A percentile compares a stretch with the other conserved stretches of the same genome.
Conservation (phyloP, 768 basidiomycete genomes). For the Rhodotorula graminis region DNA sequence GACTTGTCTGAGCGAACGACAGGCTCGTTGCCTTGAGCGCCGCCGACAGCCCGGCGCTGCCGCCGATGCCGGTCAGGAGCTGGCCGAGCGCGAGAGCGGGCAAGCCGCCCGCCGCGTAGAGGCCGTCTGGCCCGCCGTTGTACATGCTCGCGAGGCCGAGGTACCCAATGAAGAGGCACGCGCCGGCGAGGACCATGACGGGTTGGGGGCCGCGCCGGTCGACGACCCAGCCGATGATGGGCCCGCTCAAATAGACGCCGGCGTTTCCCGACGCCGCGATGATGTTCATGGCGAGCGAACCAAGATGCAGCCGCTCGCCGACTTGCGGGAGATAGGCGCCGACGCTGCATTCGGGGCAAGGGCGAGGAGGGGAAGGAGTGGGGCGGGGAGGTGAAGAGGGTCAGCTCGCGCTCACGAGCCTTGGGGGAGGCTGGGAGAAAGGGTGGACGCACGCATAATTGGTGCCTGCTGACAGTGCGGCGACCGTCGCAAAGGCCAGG, state of each 20-base stretch:
- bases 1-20: constrained; percentile 10
- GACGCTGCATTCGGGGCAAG: not conserved
- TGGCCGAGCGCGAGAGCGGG: constrained; percentile 23
- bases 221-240: constrained; percentile 23
- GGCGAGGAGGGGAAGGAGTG: no score
- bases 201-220: constrained; percentile 15
- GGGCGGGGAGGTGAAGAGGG: not conserved
- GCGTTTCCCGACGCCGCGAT: constrained; percentile 19
- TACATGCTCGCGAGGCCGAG: constrained; percentile 9
- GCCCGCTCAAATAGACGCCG: constrained; percentile 29
- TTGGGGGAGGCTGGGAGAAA: not conserved
- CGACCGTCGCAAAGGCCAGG: constrained; percentile 10
- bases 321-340: constrained; percentile 24
- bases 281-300: constrained; percentile 26
- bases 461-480: constrained; percentile 14
- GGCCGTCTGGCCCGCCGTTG: constrained; percentile 14
- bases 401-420: not conserved
- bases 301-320: constrained; percentile 13
- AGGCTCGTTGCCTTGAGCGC: constrained; percentile 17
- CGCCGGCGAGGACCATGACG: constrained; percentile 6
- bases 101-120: not conserved
- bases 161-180: constrained; percentile 13
- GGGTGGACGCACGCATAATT: constrained; percentile 23
- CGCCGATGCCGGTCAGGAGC: constrained; percentile 22
- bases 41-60: not conserved